Percentiles rank a stretch among this genome's conserved stretches.
These are phyloP conservation scores for Colletotrichum sp. DNA, from an alignment of 2,329 filamentous ascomycete genomes.

Conservation along the genomic window DNA sequence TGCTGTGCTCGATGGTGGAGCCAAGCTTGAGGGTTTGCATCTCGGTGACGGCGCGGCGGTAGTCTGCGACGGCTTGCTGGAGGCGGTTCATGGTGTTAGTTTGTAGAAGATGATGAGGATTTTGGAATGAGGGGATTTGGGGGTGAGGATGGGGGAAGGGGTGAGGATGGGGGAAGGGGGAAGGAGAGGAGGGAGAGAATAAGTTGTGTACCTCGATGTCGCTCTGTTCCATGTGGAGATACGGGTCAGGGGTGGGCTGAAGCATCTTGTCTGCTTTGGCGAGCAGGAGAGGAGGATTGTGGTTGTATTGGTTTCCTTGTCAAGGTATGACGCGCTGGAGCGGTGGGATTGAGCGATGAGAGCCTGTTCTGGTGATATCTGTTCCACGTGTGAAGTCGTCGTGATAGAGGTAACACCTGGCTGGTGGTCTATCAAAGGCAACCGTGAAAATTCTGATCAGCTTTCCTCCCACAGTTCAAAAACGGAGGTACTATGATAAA, in stretches of 20 bases:
- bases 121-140: background rate
- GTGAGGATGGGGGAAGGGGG: background rate
- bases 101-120: background rate
- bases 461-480: background rate
- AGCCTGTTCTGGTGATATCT: background rate
- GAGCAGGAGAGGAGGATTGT: background rate
- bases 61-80: background rate
- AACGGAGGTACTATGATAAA: fast-evolving
- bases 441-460: background rate
- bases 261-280: background rate
- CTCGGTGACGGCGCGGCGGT: background rate
- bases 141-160: background rate
- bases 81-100: background rate
- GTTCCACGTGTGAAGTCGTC: background rate
- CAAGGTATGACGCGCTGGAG: background rate
- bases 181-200: background rate
- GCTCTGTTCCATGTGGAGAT: background rate
- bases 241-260: background rate
- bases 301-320: background rate
- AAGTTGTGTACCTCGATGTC: background rate
- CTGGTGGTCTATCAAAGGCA: background rate
- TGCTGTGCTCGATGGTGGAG: background rate
- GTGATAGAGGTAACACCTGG: background rate
- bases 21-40: background rate
- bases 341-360: fast-evolving